phyloP scores from a whole-genome alignment of 2,329 filamentous ascomycete genomes.

The Xylaria sp. region DNA sequence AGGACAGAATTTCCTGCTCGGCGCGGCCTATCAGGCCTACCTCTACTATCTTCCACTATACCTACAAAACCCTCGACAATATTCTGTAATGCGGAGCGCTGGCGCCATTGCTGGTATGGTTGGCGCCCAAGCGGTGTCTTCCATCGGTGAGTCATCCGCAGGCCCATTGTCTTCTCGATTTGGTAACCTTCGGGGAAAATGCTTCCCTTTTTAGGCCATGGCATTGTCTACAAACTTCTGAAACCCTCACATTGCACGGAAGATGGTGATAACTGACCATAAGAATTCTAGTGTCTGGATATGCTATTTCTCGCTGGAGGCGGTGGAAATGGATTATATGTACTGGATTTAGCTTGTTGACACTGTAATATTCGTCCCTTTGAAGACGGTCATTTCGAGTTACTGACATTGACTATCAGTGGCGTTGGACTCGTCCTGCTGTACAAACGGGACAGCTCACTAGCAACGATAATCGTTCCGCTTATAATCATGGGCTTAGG shows the following conservation, averaged over 20 bases:
- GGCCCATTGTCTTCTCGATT: conserved; percentile 41
- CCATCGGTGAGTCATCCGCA: conserved; percentile 44
- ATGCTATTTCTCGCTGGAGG: background rate
- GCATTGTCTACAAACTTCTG: background rate
- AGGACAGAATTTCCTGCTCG: conserved; percentile 67
- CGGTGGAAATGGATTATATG: background rate
- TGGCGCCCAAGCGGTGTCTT: conserved; percentile 56
- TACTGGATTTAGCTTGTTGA: background rate
- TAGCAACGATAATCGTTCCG: background rate
- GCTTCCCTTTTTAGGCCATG: background rate
- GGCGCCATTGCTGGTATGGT: conserved; percentile 62
- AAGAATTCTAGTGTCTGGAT: background rate
- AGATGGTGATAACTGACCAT: background rate
- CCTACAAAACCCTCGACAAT: conserved; percentile 63
- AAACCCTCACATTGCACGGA: background rate
- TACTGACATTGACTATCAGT: background rate
- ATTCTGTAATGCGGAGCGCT: conserved; percentile 57
- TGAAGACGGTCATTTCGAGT: background rate
- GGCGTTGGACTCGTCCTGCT: background rate
- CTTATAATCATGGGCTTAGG: background rate
- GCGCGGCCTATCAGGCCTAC: conserved; percentile 66
- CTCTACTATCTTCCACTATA: conserved; percentile 71
- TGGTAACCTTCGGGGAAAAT: background rate
- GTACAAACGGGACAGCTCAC: background rate
- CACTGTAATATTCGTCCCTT: background rate